These are phyloP conservation scores for Phytopythium delawarense DNA, from an alignment of 352 stramenopile genomes.

Conservation along the genomic window DNA sequence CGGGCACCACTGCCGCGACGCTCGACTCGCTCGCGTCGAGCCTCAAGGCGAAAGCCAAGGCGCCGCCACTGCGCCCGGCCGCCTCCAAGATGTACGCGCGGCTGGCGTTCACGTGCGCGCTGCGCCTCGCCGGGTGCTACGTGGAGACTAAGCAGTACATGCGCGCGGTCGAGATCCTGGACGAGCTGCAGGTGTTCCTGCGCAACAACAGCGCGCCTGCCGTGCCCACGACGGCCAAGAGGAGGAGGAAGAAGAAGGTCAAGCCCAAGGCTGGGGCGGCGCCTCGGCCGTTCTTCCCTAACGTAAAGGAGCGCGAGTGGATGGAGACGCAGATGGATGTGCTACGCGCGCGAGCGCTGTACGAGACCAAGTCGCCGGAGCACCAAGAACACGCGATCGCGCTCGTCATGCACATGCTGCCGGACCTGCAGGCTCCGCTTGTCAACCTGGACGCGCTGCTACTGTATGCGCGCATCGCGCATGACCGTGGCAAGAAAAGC, in stretches of 20 bases:
- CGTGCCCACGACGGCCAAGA: neutral
- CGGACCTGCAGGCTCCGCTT: conserved; percentile 37
- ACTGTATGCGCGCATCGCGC: conserved; percentile 54
- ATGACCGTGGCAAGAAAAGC: conserved; percentile 51
- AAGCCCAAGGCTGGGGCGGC: conserved; percentile 3
- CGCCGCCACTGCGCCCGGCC: neutral
- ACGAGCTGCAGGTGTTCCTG: conserved; percentile 40
- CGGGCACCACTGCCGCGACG: neutral
- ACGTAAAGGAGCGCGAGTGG: conserved; percentile 23
- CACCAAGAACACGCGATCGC: conserved; percentile 55
- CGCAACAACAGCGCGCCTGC: conserved; percentile 17
- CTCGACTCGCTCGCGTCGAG: conserved; percentile 4
- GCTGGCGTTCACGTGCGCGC: conserved; percentile 31
- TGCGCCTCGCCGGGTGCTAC: conserved; percentile 47
- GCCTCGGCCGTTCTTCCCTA: conserved; percentile 19
- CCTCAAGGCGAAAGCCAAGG: conserved; percentile 5
- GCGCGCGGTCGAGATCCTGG: conserved; percentile 28
- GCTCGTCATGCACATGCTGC: conserved; percentile 50
- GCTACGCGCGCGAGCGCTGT: conserved; percentile 45
- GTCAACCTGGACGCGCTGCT: conserved; percentile 67
- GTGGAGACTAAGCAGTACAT: conserved; percentile 24
- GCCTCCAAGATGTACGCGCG: conserved; percentile 21
- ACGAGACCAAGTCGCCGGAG: conserved; percentile 28
- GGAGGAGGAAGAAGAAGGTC: conserved; percentile 2
- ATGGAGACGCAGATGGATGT: conserved; percentile 48